Percentiles rank a stretch among this genome's conserved stretches.
Conservation (phyloP, 306 rosid species). For the Acacia confusa region DNA sequence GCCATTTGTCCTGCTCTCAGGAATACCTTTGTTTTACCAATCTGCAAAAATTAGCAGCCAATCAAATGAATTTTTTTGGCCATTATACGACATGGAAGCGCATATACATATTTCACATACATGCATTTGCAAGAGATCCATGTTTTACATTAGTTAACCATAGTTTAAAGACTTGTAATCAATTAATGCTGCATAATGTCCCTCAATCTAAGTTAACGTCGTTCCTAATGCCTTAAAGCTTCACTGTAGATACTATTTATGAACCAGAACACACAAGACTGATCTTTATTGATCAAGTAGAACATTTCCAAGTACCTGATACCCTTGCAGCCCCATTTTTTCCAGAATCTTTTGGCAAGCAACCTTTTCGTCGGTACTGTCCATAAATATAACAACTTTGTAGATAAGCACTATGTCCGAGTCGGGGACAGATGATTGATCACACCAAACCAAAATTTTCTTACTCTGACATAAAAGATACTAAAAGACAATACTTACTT, state of each 20-base stretch:
- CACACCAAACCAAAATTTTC: constrained; percentile 16
- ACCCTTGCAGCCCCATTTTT: constrained; percentile 85
- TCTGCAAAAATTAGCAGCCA: constrained; percentile 55
- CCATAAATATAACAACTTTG: constrained; percentile 32
- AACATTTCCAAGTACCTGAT: constrained; percentile 71
- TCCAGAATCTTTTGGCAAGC: constrained; percentile 77
- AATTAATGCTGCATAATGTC: constrained; percentile 29
- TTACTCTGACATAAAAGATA: constrained; percentile 23
- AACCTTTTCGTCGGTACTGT: constrained; percentile 77
- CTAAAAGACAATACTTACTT: constrained; percentile 55
- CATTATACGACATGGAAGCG: constrained; percentile 17
- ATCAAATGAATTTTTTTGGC: constrained; percentile 28
- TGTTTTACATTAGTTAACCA: constrained; percentile 13
- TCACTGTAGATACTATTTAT: not conserved
- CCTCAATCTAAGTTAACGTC: constrained; percentile 7
- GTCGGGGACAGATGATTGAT: constrained; percentile 19
- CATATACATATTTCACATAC: not conserved
- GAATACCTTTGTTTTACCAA: constrained; percentile 93
- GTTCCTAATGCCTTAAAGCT: constrained; percentile 16
- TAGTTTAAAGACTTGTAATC: constrained; percentile 19
- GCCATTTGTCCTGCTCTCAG: constrained; percentile 99
- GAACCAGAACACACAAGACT: constrained; percentile 16
- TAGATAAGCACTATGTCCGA: constrained; percentile 21
- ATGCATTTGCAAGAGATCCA: constrained; percentile 19
- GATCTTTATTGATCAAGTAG: constrained; percentile 16